Evolutionary conservation across 441 rosid species (phyloP), one percentile per base, ranked within the genome.

Genomic region (Gossypium schwendimanii): DNA sequence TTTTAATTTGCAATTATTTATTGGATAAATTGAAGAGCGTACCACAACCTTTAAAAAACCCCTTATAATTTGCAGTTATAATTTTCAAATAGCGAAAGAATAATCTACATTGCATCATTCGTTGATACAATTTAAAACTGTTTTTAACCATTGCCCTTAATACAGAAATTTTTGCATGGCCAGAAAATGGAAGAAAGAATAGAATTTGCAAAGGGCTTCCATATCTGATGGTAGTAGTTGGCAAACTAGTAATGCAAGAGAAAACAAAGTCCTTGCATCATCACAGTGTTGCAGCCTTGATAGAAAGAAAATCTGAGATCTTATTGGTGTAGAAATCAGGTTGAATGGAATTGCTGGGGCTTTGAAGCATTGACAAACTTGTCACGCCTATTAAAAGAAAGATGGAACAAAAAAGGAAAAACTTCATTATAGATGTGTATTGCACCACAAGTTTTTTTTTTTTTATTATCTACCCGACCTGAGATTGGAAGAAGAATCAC

Each of bases 251-350:
- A 2, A 45, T 23, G 7, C 52, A 9, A 26, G 59, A 67, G 18
- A 9, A 33, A 18, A 11, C 18, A 1, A 39, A 20, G 53, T 39
- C 72, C 75, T 62, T 47, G 57, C 72, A 31, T 67, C 71, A 49
- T 92, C 86, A 94, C 24, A 87, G 84, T 41, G 81, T 71, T 53
- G 94, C 88, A 33, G 87, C 79, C 80, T 87, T 88, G 9, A 79
- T 90, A 52, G 93, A 76, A 0, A 89, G 88, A 76, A 89, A 87
- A 80, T 89, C 92, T 0, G 94, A 89, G 52, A 89, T 89, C 81
- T 85, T 87, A 79, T 82, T 81, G 57, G 94, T 86, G 80, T 86
- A 89, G 80, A 84, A 87, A 80, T 89, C 94, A 14, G 94, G 94
- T 73, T 86, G 87, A 71, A 88, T 85, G 73, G 81, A 73, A 82